Conservation (phyloP, 2,329 filamentous ascomycete genomes). For the Ascochyta koolunga region DNA sequence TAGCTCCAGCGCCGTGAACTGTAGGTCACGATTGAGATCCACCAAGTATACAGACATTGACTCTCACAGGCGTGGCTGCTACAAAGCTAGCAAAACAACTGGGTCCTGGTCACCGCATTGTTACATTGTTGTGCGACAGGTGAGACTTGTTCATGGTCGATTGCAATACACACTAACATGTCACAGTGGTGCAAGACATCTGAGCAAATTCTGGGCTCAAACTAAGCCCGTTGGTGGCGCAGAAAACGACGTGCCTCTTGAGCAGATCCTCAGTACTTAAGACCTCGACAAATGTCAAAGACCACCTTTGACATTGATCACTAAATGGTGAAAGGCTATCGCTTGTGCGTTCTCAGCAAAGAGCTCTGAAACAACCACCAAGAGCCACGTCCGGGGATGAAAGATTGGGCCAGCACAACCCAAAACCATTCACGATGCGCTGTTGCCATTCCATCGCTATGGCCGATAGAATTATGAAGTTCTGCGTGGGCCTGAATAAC, state of each 20-base stretch:
- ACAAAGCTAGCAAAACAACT: constrained; percentile 70
- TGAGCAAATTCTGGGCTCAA: constrained; percentile 84
- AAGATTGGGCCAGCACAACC: constrained; percentile 17
- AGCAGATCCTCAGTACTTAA: constrained; percentile 59
- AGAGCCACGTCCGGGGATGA: constrained; percentile 13
- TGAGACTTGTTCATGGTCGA: constrained; percentile 13
- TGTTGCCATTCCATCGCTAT: not conserved
- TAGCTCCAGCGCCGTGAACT: constrained; percentile 96
- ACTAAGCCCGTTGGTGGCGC: constrained; percentile 68
- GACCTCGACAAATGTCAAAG: not conserved
- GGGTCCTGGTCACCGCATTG: constrained; percentile 67
- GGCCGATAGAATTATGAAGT: not conserved
- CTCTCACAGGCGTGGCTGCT: constrained; percentile 65
- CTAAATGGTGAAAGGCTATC: not conserved
- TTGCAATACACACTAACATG: constrained; percentile 15
- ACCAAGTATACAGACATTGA: constrained; percentile 20
- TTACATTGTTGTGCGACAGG: constrained; percentile 82
- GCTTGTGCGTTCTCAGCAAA: not conserved
- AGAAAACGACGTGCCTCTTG: constrained; percentile 57
- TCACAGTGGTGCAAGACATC: constrained; percentile 69
- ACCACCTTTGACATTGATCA: not conserved
- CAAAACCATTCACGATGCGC: constrained; percentile 14
- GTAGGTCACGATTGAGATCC: constrained; percentile 52
- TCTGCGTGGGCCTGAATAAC: not conserved
- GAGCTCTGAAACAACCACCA: constrained; percentile 7